phyloP scores from a whole-genome alignment of 208 protist genomes.

The Spongospora subterranea region DNA sequence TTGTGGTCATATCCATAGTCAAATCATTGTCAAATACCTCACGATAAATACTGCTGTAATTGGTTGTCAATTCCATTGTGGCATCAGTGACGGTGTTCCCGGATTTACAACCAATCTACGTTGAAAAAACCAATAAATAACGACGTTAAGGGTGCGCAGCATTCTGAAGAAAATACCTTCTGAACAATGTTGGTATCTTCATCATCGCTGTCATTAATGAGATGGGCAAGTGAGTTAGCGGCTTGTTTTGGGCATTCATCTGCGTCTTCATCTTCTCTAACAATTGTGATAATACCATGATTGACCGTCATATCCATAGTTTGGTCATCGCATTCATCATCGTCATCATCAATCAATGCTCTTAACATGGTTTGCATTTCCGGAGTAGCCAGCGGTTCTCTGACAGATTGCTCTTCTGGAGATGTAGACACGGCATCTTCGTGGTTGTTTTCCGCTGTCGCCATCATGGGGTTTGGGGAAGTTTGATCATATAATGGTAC shows the following conservation, averaged over 20 bases:
- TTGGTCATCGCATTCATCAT: constrained; percentile 11
- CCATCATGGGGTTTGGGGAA: no score
- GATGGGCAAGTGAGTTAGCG: no score
- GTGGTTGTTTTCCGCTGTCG: no score
- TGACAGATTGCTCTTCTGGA: no score
- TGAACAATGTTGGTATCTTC: no score
- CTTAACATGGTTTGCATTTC: neutral
- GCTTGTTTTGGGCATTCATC: neutral
- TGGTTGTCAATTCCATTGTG: constrained; percentile 10
- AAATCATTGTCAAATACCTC: neutral
- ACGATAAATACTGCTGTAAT: neutral
- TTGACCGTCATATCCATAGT: constrained; percentile 50
- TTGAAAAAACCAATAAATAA: neutral
- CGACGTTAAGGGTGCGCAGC: neutral
- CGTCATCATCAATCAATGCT: constrained; percentile 14
- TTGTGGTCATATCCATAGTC: constrained; percentile 43
- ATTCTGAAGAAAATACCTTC: no score
- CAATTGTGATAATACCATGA: neutral
- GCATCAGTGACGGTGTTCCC: neutral
- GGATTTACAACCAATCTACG: neutral
- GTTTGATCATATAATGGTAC: constrained; percentile 49
- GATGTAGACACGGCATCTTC: no score
- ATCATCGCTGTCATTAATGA: no score
- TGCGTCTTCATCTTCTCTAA: neutral
- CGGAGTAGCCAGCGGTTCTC: neutral